Conservation (phyloP, 2,329 filamentous ascomycete species). For the Cryphonectria nitschkei region DNA sequence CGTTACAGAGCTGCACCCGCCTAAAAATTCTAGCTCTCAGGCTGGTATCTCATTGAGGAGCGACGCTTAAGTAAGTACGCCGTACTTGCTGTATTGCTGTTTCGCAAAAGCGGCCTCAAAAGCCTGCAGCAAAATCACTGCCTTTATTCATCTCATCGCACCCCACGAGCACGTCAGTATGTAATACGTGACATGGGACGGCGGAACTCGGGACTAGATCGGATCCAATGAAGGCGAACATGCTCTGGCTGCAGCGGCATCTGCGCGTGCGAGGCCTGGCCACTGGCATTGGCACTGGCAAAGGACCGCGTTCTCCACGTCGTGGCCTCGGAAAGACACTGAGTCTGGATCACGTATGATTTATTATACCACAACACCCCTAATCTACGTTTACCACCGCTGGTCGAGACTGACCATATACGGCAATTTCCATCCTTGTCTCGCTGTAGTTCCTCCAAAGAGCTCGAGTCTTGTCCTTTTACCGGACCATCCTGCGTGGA, state of each 20-base stretch:
- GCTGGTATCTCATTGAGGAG: neutral
- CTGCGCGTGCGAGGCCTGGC: constrained; percentile 45
- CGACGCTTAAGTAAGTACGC: no score
- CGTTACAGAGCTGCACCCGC: constrained; percentile 5
- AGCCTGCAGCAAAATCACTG: neutral
- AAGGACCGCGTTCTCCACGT: constrained; percentile 18
- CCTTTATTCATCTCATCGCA: neutral
- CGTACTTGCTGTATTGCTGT: no score
- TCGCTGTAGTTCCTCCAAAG: constrained; percentile 60
- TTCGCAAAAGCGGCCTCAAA: neutral
- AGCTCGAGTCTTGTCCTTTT: constrained; percentile 57
- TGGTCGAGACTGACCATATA: neutral
- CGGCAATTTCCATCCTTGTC: neutral
- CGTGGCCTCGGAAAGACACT: constrained; percentile 47
- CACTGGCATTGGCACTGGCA: constrained; percentile 31
- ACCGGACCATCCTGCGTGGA: constrained; percentile 60
- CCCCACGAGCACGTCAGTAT: neutral
- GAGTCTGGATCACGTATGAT: constrained; percentile 62
- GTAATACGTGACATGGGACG: neutral
- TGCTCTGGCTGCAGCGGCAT: constrained; percentile 31
- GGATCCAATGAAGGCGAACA: constrained; percentile 30
- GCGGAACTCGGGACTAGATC: neutral
- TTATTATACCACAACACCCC: neutral
- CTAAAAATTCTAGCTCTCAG: constrained; percentile 3
- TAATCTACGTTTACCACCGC: neutral